These are phyloP conservation scores for Sarocladiaceae sp. DNA, from an alignment of 2,329 filamentous ascomycete genomes.

Conservation along the genomic window DNA sequence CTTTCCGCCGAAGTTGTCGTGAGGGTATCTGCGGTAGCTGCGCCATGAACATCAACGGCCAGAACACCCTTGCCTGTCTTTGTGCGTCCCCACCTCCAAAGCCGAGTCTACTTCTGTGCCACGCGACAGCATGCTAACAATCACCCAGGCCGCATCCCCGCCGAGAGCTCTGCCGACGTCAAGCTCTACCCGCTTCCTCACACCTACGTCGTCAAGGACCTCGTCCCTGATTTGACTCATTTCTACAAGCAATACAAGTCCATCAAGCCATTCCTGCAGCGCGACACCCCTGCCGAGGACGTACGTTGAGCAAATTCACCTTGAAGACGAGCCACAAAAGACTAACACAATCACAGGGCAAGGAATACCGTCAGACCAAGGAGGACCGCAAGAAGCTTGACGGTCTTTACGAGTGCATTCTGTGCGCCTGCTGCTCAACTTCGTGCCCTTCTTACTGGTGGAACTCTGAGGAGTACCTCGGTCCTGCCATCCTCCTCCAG, in stretches of 20 bases:
- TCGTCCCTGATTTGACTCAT: constrained; percentile 94
- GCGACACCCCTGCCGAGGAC: constrained; percentile 77
- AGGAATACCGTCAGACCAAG: constrained; percentile 86
- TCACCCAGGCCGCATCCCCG: constrained; percentile 79
- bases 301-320: constrained; percentile 48
- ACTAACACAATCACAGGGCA: constrained; percentile 55
- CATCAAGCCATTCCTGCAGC: constrained; percentile 97
- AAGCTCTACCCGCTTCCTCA: constrained; percentile 98
- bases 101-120: constrained; percentile 9
- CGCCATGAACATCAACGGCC: constrained; percentile 99
- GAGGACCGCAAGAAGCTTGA: constrained; percentile 95
- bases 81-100: constrained; percentile 59
- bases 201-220: constrained; percentile 98
- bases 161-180: constrained; percentile 72
- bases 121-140: constrained; percentile 20
- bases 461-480: constrained; percentile 98
- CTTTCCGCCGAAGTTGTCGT: constrained; percentile 91
- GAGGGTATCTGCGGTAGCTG: constrained; percentile 99
- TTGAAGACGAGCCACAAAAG: not conserved
- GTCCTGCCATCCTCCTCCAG: constrained; percentile 92
- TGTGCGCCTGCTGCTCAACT: constrained; percentile 98
- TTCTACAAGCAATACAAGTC: constrained; percentile 99
- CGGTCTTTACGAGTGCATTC: constrained; percentile 97
- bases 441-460: constrained; percentile 99
- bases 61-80: constrained; percentile 95